Evolutionary conservation across 1,284 basidiomycete genomes (phyloP).

Genomic region (Apiotrichum porosum): DNA sequence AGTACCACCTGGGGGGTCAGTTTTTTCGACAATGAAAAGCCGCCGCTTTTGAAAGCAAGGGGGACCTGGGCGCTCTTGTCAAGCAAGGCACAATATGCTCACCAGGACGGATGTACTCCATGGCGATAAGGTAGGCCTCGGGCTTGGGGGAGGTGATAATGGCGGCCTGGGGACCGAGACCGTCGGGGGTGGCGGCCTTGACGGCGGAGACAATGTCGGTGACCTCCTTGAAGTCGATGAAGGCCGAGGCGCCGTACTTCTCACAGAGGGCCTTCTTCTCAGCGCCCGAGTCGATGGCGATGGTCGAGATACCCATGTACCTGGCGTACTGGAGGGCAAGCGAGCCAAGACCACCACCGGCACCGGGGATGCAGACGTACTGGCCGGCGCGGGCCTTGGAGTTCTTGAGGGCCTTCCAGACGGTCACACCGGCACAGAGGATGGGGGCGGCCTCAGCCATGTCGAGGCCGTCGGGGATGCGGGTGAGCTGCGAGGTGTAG

Average conservation of each 20-base stretch:
- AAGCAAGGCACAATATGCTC: too few relatives aligned
- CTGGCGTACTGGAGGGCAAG: constrained; percentile 70
- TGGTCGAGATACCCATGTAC: constrained; percentile 68
- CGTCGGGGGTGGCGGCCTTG: constrained; percentile 59
- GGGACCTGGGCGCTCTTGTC: too few relatives aligned
- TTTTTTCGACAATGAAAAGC: too few relatives aligned
- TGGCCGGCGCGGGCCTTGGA: constrained; percentile 66
- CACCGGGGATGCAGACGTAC: constrained; percentile 65
- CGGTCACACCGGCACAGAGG: constrained; percentile 62
- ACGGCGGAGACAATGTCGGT: constrained; percentile 36
- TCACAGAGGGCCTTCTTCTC: constrained; percentile 68
- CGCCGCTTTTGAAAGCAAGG: too few relatives aligned
- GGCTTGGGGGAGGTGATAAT: constrained; percentile 57
- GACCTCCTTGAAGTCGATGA: constrained; percentile 67
- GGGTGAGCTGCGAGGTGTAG: constrained; percentile 65
- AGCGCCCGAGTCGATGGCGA: constrained; percentile 70
- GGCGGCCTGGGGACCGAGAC: constrained; percentile 68
- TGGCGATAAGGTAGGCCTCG: constrained; percentile 63
- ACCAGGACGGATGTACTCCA: constrained; percentile 63
- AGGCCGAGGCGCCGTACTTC: constrained; percentile 68
- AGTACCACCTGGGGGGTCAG: too few relatives aligned
- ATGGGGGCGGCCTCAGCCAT: constrained; percentile 72
- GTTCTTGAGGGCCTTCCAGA: constrained; percentile 76
- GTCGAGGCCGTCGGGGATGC: constrained; percentile 63
- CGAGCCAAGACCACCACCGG: constrained; percentile 50